phyloP scores from a whole-genome alignment of 768 basidiomycete genomes.

The Leucocoprinus birnbaumii region DNA sequence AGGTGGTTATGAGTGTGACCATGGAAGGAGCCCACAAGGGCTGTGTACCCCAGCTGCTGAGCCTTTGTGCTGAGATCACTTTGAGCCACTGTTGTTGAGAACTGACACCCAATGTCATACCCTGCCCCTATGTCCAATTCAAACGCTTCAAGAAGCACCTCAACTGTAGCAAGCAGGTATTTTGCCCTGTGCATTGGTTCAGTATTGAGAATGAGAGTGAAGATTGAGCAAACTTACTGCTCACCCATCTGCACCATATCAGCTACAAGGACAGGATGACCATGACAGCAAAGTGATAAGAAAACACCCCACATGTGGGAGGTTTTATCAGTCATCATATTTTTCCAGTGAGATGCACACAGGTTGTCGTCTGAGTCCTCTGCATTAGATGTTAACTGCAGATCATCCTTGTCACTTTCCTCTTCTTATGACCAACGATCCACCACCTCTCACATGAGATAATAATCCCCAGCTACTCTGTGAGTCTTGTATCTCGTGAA shows the following conservation, averaged over 20 bases:
- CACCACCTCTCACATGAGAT: not conserved
- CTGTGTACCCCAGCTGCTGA: not conserved
- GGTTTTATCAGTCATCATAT: constrained; percentile 17
- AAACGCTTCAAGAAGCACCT: constrained; percentile 19
- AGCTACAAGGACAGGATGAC: too few species aligned
- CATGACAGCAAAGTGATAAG: too few species aligned
- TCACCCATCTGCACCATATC: too few species aligned
- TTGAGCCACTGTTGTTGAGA: constrained; percentile 18
- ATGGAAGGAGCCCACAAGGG: constrained; percentile 23
- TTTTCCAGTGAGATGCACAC: constrained; percentile 20
- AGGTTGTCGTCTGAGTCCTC: constrained; percentile 12
- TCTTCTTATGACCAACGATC: too few species aligned
- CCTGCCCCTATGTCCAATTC: constrained; percentile 19
- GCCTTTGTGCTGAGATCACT: constrained; percentile 18
- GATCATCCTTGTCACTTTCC: too few species aligned
- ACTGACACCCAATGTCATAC: constrained; percentile 28
- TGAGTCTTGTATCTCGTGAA: too few species aligned
- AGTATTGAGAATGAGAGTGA: too few species aligned
- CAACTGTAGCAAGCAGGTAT: constrained; percentile 22
- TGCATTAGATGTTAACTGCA: too few species aligned
- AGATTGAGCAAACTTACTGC: too few species aligned
- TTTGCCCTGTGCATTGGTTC: too few species aligned
- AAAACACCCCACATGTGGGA: constrained; percentile 24
- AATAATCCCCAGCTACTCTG: too few species aligned
- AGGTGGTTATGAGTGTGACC: constrained; percentile 25